Percentiles rank a stretch among this genome's conserved stretches.
Conservation (phyloP, 2,329 filamentous ascomycete genomes). For the Nigrospora sphaerica region DNA sequence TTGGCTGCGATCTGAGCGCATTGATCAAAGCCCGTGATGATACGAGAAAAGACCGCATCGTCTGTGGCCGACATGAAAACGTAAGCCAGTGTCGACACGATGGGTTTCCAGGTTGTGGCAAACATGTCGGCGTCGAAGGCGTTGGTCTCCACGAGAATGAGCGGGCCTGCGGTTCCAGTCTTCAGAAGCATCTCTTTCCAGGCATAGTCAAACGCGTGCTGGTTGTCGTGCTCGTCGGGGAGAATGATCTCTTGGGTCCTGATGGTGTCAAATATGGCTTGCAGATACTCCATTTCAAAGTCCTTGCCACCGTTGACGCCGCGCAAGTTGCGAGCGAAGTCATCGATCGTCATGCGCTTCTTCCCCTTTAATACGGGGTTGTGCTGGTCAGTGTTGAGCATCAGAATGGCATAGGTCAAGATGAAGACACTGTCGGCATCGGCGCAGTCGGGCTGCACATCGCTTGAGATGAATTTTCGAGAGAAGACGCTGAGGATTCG, state of each 20-base stretch:
- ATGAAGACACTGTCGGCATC: conserved; percentile 86
- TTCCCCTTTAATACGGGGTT: conserved; percentile 78
- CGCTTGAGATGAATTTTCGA: conserved; percentile 71
- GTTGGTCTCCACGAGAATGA: conserved; percentile 81
- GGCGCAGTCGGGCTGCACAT: conserved; percentile 65
- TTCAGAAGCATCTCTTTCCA: conserved; percentile 94
- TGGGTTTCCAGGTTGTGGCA: conserved; percentile 87
- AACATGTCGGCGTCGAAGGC: conserved; percentile 98
- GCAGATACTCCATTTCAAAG: conserved; percentile 76
- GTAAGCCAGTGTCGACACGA: conserved; percentile 90
- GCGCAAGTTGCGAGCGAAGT: conserved; percentile 83
- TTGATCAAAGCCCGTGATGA: conserved; percentile 92
- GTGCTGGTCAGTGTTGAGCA: conserved; percentile 95
- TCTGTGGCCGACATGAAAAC: conserved; percentile 99
- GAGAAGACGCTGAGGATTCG: conserved; percentile 84
- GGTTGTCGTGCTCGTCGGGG: conserved; percentile 94
- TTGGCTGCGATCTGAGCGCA: conserved; percentile 87
- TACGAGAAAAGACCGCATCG: conserved; percentile 86
- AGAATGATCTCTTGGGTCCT: conserved; percentile 91
- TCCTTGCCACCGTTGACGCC: conserved; percentile 83
- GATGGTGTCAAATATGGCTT: conserved; percentile 86
- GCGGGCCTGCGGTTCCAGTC: conserved; percentile 64
- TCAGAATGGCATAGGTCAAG: conserved; percentile 91
- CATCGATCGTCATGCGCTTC: conserved; percentile 76
- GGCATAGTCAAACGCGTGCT: conserved; percentile 92